These are phyloP conservation scores for Globisporangium rhizosaccharum DNA, from an alignment of 352 stramenopile genomes.

Conservation along the genomic window DNA sequence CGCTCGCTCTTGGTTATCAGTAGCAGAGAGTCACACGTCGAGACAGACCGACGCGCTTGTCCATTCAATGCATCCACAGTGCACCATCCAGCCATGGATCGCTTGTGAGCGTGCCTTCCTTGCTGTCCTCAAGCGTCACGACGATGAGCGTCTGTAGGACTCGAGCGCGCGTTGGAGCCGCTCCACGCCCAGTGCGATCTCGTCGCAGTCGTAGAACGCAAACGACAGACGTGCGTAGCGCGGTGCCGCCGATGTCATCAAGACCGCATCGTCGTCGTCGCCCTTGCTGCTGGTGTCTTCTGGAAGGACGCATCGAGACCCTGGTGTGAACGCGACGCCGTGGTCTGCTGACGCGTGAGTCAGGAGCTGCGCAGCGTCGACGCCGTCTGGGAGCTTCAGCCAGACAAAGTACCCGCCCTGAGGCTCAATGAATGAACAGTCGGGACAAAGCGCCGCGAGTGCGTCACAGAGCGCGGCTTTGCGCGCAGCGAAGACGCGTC, in stretches of 20 bases:
- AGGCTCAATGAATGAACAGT: constrained; percentile 51
- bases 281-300: constrained; percentile 10
- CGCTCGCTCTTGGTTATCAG: too few species aligned
- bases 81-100: too few species aligned
- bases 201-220: constrained; percentile 73
- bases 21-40: too few species aligned
- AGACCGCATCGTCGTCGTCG: background rate
- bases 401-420: constrained; percentile 84
- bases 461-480: constrained; percentile 46
- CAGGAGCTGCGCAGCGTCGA: constrained; percentile 49
- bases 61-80: too few species aligned
- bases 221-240: constrained; percentile 66
- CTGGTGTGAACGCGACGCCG: constrained; percentile 76
- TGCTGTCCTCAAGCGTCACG: background rate
- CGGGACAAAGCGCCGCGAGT: constrained; percentile 32
- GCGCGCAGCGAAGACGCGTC: constrained; percentile 31
- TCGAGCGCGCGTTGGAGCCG: constrained; percentile 19
- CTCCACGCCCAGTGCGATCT: constrained; percentile 58
- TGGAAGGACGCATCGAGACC: constrained; percentile 42
- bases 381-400: constrained; percentile 45
- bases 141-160: background rate
- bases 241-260: constrained; percentile 20
- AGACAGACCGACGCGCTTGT: too few species aligned
- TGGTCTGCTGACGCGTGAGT: constrained; percentile 33
- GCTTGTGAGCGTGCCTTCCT: background rate